Percentiles rank a stretch among this genome's conserved stretches.
These are phyloP conservation scores for Nidularia pulvinata DNA, from an alignment of 768 basidiomycete genomes.

Conservation along the genomic window DNA sequence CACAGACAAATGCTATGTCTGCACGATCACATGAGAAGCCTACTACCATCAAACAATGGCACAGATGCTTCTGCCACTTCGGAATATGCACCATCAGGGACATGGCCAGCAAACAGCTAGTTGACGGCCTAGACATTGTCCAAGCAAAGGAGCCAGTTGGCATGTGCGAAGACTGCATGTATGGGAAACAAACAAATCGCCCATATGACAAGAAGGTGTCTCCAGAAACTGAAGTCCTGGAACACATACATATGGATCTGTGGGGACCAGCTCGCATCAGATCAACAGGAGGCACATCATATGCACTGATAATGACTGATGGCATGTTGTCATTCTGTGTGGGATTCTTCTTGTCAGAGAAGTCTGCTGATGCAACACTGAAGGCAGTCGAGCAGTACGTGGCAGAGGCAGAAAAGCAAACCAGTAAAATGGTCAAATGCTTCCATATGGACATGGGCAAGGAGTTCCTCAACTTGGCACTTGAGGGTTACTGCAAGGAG, in stretches of 20 bases:
- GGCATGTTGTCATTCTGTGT: slow-evolving; percentile 8
- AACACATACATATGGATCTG: slow-evolving; percentile 16
- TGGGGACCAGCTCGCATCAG: slow-evolving; percentile 15
- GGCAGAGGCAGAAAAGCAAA: slow-evolving; percentile 10
- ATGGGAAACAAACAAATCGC: slow-evolving; percentile 12
- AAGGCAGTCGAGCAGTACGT: slow-evolving; percentile 8
- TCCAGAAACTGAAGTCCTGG: slow-evolving; percentile 9
- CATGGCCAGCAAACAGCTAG: too few relatives aligned
- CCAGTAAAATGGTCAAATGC: slow-evolving; percentile 6
- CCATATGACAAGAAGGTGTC: slow-evolving; percentile 16
- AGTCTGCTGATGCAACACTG: slow-evolving; percentile 11
- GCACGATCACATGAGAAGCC: too few relatives aligned
- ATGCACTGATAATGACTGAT: slow-evolving; percentile 21
- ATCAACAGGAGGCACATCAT: slow-evolving; percentile 9
- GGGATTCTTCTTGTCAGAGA: slow-evolving; percentile 15
- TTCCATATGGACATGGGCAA: too few relatives aligned
- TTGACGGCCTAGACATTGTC: too few relatives aligned
- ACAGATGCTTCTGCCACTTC: too few relatives aligned
- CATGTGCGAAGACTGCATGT: slow-evolving; percentile 21
- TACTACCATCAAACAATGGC: too few relatives aligned
- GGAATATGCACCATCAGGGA: too few relatives aligned
- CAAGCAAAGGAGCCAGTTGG: not conserved
- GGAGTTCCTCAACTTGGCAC: not conserved
- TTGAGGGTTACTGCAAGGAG: not conserved
- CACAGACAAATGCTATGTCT: too few relatives aligned